These are phyloP conservation scores for Stephanodiscus triporus DNA, from an alignment of 108 stramenopile species.

Conservation along the genomic window DNA sequence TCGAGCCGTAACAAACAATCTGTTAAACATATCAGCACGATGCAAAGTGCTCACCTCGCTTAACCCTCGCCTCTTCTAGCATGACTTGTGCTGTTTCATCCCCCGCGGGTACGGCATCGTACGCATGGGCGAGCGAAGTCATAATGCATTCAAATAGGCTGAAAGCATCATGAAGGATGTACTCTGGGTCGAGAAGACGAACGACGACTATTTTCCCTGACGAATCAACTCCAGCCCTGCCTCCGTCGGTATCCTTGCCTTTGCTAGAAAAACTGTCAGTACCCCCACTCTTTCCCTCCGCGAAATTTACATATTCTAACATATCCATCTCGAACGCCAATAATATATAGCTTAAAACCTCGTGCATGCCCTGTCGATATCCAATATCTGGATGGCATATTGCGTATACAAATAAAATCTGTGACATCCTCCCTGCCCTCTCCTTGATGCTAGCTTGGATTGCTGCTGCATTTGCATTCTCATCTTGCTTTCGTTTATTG, in stretches of 20 bases:
- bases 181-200: slow-evolving; percentile 53
- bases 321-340: slow-evolving; percentile 73
- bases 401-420: slow-evolving; percentile 54
- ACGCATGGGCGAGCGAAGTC: slow-evolving; percentile 60
- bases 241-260: slow-evolving; percentile 13
- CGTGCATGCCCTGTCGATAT: slow-evolving; percentile 91
- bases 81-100: slow-evolving; percentile 21
- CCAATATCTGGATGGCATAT: slow-evolving; percentile 66
- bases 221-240: slow-evolving; percentile 43
- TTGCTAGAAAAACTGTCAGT: neutral
- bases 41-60: slow-evolving; percentile 13
- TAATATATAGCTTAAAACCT: slow-evolving; percentile 72
- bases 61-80: slow-evolving; percentile 19
- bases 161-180: slow-evolving; percentile 56
- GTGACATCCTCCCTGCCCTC: slow-evolving; percentile 37
- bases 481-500: slow-evolving; percentile 10
- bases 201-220: slow-evolving; percentile 38
- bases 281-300: slow-evolving; percentile 19
- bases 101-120: slow-evolving; percentile 54
- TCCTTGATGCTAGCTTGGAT: slow-evolving; percentile 34
- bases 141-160: slow-evolving; percentile 64
- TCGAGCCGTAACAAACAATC: neutral
- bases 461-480: slow-evolving; percentile 6
- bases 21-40: neutral
- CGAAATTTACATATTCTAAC: slow-evolving; percentile 8